Conservation (phyloP, 2,329 filamentous ascomycete genomes). For the Fusarium clavum region DNA sequence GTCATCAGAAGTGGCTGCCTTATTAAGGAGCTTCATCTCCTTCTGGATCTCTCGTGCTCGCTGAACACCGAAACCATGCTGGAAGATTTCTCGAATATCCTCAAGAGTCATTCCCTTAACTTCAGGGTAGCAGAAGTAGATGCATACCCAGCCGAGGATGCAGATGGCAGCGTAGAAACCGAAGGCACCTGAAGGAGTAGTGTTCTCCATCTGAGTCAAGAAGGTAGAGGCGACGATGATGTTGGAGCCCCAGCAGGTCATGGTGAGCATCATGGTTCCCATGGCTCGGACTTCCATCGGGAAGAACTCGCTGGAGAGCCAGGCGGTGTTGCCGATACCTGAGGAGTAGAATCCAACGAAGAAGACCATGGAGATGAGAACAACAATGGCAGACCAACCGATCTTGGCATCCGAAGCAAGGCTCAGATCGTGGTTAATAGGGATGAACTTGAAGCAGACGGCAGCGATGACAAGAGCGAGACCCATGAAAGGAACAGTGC, state of each 20-base stretch:
- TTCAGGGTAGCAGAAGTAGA: constrained; percentile 64
- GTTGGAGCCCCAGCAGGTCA: constrained; percentile 60
- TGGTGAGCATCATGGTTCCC: constrained; percentile 62
- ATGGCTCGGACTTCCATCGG: constrained; percentile 61
- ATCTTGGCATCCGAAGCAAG: constrained; percentile 50
- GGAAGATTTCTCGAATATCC: constrained; percentile 63
- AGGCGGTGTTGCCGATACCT: constrained; percentile 60
- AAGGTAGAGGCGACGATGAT: constrained; percentile 64
- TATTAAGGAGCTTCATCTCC: constrained; percentile 42
- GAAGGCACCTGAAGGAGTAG: constrained; percentile 62
- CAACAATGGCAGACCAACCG: constrained; percentile 55
- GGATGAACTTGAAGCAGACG: constrained; percentile 56
- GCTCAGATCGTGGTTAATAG: constrained; percentile 56
- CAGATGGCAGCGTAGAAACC: constrained; percentile 65
- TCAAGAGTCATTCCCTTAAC: constrained; percentile 67
- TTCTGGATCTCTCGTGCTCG: constrained; percentile 55
- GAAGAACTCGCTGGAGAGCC: constrained; percentile 60
- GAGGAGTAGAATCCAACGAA: constrained; percentile 54
- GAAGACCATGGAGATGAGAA: constrained; percentile 52
- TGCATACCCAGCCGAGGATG: constrained; percentile 55
- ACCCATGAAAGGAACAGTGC: constrained; percentile 59
- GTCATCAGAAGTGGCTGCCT: background rate
- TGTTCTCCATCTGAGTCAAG: constrained; percentile 60
- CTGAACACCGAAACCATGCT: constrained; percentile 59
- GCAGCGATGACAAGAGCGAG: constrained; percentile 56